These are phyloP conservation scores for Glonium stellatum DNA, from an alignment of 495 filamentous ascomycete genomes.

Conservation along the genomic window DNA sequence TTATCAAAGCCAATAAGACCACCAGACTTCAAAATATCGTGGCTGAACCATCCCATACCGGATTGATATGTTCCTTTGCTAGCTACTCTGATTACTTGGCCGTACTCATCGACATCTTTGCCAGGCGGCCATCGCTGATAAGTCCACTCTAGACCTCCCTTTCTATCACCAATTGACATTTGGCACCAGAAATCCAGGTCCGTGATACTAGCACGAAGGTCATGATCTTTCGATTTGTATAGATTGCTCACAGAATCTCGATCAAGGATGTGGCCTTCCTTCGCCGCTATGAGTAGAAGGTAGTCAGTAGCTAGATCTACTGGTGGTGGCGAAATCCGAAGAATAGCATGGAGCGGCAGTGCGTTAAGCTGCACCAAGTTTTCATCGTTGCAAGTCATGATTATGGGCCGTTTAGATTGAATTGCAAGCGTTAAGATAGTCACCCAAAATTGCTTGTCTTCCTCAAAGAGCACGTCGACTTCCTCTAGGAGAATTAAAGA, in stretches of 20 bases:
- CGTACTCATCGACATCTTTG: conserved; percentile 57
- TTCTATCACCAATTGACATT: conserved; percentile 83
- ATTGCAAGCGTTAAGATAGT: conserved; percentile 68
- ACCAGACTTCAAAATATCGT: conserved; percentile 34
- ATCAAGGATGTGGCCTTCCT: conserved; percentile 78
- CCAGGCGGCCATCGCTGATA: conserved; percentile 67
- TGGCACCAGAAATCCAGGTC: conserved; percentile 96
- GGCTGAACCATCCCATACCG: conserved; percentile 71
- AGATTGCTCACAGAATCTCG: conserved; percentile 60
- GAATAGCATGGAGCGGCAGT: conserved; percentile 72
- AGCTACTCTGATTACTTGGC: conserved; percentile 64
- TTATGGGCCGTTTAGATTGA: conserved; percentile 81
- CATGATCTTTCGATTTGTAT: conserved; percentile 57
- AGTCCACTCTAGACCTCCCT: conserved; percentile 86
- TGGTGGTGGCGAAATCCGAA: conserved; percentile 69
- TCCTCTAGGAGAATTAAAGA: conserved; percentile 94
- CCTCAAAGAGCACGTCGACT: conserved; percentile 85
- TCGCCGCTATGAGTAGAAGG: conserved; percentile 73
- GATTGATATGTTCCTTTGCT: conserved; percentile 71
- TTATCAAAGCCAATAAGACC: conserved; percentile 17
- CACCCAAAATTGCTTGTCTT: conserved; percentile 91
- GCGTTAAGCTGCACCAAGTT: conserved; percentile 60
- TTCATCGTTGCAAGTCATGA: conserved; percentile 95
- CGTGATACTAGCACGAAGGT: conserved; percentile 74
- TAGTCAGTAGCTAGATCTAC: conserved; percentile 68